Base-by-base conservation (phyloP, 2,329 filamentous ascomycete species). In the Paraphaeosphaeria minitans region DNA sequence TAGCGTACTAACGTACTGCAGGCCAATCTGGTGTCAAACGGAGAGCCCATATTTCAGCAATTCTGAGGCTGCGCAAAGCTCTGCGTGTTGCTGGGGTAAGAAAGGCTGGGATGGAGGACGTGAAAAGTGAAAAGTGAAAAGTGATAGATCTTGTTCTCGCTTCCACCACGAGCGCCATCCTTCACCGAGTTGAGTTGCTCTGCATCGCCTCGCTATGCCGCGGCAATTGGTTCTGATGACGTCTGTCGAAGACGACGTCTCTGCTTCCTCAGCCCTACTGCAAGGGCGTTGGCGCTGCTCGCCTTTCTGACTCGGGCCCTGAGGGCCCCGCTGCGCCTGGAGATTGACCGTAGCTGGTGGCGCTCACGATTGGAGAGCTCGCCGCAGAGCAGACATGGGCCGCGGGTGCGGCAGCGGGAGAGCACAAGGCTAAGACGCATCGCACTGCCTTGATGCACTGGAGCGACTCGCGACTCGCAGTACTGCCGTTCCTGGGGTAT, bases 231-330 rank as follows among this genome's bases (percentile, higher is more conserved):
- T 22, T 7, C 14, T 7, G 21, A 22, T 29, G 37, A 31, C 24
- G 33, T 56, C 43, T 10, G 39, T 13, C 41, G 27, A 45, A 52
- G 13, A 37, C 35, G 22, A 24, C 24, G 49, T 37, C 43, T 53
- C 55, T 41, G 55, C 55, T 52, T 58, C 43, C 57, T 72, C 70
- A 75, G 71, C 69, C 70, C 63, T 75, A 69, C 72, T 73, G 71
- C 69, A 75, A 75, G 56, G 71, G 73, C 51, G 51, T 53, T 53
- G 51, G 67, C 66, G 63, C 60, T 62, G 59, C 53, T 66, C 63
- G 61, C 55, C 63, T 58, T 53, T 59, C 60, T 49, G 63, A 51
- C 59, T 57, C 61, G 52, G 54, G 61, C 35, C 58, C 60, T 66
- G 55, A 46, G 45, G 53, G 53, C 60, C 63, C 62, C 67, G 61